phyloP scores from a whole-genome alignment of 768 basidiomycete species.

The Leccinum ochraceum region DNA sequence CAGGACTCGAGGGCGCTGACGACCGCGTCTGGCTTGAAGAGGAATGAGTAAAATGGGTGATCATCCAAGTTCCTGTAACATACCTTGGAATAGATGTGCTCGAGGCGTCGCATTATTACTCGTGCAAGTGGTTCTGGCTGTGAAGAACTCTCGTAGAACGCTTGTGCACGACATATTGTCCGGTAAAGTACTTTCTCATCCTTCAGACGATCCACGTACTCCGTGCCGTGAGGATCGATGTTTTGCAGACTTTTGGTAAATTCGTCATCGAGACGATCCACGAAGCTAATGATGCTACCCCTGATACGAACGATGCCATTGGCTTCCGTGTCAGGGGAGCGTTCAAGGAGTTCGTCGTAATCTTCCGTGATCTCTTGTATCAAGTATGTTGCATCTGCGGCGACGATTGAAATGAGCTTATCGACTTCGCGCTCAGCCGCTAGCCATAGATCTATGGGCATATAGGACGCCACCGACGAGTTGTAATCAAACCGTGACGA shows the following conservation, averaged over 20 bases:
- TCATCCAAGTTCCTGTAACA: not conserved
- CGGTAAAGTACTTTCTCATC: conserved; percentile 94
- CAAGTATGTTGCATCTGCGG: conserved; percentile 69
- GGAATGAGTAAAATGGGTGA: conserved; percentile 7
- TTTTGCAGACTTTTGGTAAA: conserved; percentile 97
- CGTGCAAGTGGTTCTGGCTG: conserved; percentile 80
- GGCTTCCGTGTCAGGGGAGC: conserved; percentile 69
- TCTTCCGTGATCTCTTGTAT: conserved; percentile 87
- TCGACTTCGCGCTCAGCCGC: conserved; percentile 88
- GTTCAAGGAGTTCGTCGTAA: conserved; percentile 88
- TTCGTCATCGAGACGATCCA: conserved; percentile 96
- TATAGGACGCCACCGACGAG: conserved; percentile 78
- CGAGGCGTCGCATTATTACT: conserved; percentile 91
- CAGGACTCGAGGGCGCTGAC: conserved; percentile 85
- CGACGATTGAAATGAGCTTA: conserved; percentile 78
- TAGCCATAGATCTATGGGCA: conserved; percentile 92
- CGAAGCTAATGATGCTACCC: conserved; percentile 93
- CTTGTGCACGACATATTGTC: conserved; percentile 90
- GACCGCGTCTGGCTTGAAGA: conserved; percentile 84
- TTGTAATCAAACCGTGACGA: conserved; percentile 98
- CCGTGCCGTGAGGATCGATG: conserved; percentile 98
- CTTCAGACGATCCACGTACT: conserved; percentile 95
- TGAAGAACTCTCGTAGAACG: conserved; percentile 81
- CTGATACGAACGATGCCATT: conserved; percentile 82
- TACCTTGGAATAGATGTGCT: conserved; percentile 99